Conservation (phyloP, 176 grass and related monocot species). For the Zizania latifolia region DNA sequence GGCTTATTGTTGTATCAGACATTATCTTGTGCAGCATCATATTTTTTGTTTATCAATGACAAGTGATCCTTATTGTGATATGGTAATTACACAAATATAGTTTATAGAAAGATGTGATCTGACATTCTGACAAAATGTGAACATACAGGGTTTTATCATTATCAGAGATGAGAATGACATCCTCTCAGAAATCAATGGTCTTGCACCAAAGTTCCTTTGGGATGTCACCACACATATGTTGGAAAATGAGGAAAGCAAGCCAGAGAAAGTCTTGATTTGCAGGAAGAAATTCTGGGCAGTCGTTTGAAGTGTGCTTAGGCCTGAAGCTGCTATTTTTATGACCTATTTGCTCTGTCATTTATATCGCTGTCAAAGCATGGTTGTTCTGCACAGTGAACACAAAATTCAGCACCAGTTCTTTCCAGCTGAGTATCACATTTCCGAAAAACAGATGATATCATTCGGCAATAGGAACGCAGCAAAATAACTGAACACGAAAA, state of each 20-base stretch:
- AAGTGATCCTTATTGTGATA: background rate
- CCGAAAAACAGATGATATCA: background rate
- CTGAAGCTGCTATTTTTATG: background rate
- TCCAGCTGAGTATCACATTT: background rate
- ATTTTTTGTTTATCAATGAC: background rate
- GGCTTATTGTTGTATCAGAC: background rate
- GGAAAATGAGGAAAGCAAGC: constrained; percentile 57
- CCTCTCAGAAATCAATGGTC: constrained; percentile 65
- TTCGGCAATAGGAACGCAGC: background rate
- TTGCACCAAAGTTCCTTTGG: constrained; percentile 92
- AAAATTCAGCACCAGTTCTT: background rate
- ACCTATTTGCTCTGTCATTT: background rate
- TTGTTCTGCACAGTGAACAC: background rate
- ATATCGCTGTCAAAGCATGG: background rate
- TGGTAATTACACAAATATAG: background rate
- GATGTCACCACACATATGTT: constrained; percentile 52
- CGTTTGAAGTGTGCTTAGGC: constrained; percentile 40
- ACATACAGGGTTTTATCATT: constrained; percentile 73
- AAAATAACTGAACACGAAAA: background rate
- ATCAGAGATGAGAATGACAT: constrained; percentile 66
- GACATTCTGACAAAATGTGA: constrained; percentile 19
- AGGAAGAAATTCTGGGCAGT: constrained; percentile 97
- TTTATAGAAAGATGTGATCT: background rate
- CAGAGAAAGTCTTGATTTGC: constrained; percentile 59
- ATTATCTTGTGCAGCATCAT: background rate